These are phyloP conservation scores for Teunomyces funiuensis DNA, from an alignment of 805 yeast species.

Conservation along the genomic window DNA sequence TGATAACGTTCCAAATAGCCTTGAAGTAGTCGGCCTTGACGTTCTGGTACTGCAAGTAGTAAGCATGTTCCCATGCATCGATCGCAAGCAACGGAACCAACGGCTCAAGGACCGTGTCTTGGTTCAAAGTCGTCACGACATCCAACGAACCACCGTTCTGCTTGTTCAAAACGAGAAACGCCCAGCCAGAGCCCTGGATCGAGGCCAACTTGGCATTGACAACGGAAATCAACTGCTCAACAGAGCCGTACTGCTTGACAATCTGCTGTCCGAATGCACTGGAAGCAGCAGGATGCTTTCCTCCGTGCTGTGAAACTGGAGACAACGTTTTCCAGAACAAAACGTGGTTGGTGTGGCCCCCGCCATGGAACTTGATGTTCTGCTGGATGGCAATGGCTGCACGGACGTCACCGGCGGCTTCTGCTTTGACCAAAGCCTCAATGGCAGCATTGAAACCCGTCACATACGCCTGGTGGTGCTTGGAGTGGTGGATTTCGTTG, in stretches of 20 bases:
- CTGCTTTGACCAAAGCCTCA: conserved; percentile 37
- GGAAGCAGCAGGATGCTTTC: conserved; percentile 22
- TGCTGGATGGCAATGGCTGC: conserved; percentile 44
- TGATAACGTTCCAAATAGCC: conserved; percentile 51
- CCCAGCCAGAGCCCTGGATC: conserved; percentile 57
- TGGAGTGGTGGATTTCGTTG: conserved; percentile 48
- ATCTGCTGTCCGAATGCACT: conserved; percentile 40
- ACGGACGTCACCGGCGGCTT: conserved; percentile 39
- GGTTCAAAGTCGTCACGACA: conserved; percentile 46
- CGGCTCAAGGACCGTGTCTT: conserved; percentile 47
- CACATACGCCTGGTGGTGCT: conserved; percentile 52
- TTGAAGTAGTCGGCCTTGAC: conserved; percentile 51
- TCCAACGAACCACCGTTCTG: conserved; percentile 44
- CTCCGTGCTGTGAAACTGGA: conserved; percentile 44
- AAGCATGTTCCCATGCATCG: conserved; percentile 58
- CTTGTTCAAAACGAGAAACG: conserved; percentile 47
- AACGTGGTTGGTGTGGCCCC: conserved; percentile 51
- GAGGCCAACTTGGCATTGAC: conserved; percentile 46
- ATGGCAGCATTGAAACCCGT: conserved; percentile 47
- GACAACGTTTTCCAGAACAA: conserved; percentile 52
- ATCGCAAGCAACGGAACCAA: conserved; percentile 48
- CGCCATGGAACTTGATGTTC: conserved; percentile 50
- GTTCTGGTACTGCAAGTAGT: conserved; percentile 53
- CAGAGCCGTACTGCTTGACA: conserved; percentile 43
- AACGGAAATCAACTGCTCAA: conserved; percentile 41